Base-by-base conservation (phyloP, 1,284 basidiomycete genomes). In the Irpex lacteus region DNA sequence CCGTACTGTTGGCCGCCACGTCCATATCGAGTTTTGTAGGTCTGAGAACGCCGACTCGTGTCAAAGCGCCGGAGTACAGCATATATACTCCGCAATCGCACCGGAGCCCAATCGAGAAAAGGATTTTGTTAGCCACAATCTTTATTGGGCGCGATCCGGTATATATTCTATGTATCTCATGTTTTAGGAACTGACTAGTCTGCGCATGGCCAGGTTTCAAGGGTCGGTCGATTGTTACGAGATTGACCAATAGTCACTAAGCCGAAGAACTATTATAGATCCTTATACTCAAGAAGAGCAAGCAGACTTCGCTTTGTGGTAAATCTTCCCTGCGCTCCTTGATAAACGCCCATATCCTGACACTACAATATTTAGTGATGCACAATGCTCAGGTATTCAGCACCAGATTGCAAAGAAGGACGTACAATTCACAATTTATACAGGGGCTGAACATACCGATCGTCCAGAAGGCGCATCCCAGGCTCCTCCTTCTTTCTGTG, bases 111-210 rank as follows among this genome's bases (percentile, higher is more conserved):
- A 79, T 13, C 72, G 72, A 18, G 57, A 78, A 0, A 88, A 88
- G 65, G 87, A 88, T 63, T 79, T 76, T 66, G 74, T 89, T 38
- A 82, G 82, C 2, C 87, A 89, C 67, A 73, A 70, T 13, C 67
- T 88, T n/a, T 80, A 80, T 66, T 88, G 87, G 87, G 77, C 79
- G 64, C 78, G 87, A 32, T 77, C 78, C 60, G 86, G 86, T 85
- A 62, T 44, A 76, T 69, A 40, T 40, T 9, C 38, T 40, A 9
- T 44, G 9, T 15, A 11, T 52, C 21, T 21, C 21, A 21, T 21
- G 21, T 21, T 21, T 21, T 21, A 21, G 21, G 21, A 21, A 21
- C 21, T 21, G 21, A 21, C 21, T 21, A 21, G 21, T 21, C 21
- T 21, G 21, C n/a, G 36, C 7, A 38, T 44, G 9, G 37, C 26